A percentile compares a stretch with the other conserved stretches of the same genome.
Conservation (phyloP, 768 basidiomycete genomes). For the Lactarius pseudohatsudake region DNA sequence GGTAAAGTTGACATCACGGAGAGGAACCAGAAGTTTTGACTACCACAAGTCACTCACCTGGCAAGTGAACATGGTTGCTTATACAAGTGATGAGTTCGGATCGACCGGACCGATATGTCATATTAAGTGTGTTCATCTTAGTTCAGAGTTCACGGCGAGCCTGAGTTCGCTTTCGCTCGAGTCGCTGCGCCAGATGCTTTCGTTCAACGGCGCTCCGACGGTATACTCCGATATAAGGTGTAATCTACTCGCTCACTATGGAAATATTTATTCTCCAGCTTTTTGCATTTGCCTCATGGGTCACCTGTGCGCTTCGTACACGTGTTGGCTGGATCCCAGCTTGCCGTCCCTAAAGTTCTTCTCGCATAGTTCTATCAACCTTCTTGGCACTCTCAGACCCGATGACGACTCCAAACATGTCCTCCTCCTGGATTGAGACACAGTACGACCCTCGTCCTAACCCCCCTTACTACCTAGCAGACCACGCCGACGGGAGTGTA, state of each 20-base stretch:
- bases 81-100: not conserved
- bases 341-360: constrained; percentile 5
- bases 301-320: constrained; percentile 24
- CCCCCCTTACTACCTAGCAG: not conserved
- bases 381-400: not conserved
- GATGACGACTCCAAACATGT: constrained; percentile 5
- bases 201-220: not conserved
- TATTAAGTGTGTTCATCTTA: not conserved
- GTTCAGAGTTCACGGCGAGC: not conserved
- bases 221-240: not conserved
- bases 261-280: not conserved
- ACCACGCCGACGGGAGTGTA: constrained; percentile 7
- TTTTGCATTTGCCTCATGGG: constrained; percentile 21
- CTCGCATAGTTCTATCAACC: constrained; percentile 13
- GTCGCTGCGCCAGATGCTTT: not conserved
- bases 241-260: not conserved
- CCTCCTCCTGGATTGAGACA: constrained; percentile 20
- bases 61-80: not conserved
- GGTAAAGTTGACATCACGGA: constrained; percentile 15
- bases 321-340: constrained; percentile 19
- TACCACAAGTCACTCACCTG: not conserved
- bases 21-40: not conserved
- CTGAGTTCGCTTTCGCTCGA: not conserved
- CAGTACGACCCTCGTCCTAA: constrained; percentile 7
- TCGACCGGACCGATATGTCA: not conserved